Conservation (phyloP, 805 yeast genomes). For the Yarrowia sp. region DNA sequence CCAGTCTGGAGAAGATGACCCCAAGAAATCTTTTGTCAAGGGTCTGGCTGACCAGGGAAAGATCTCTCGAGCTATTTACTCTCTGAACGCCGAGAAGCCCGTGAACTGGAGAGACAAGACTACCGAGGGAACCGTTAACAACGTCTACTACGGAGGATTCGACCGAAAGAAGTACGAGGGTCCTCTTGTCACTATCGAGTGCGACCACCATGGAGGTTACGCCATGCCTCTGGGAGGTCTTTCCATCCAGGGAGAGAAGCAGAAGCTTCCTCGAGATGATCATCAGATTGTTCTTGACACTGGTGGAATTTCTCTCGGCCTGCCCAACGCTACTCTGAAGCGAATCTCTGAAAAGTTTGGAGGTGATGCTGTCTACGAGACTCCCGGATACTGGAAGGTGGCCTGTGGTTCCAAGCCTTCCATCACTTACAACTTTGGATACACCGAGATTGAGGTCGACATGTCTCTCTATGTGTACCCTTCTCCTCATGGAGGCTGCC, state of each 20-base stretch:
- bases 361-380: neutral
- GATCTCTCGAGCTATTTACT: neutral
- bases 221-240: conserved; percentile 8
- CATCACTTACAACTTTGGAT: neutral
- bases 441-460: neutral
- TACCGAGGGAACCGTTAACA: neutral
- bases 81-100: neutral
- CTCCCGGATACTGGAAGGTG: neutral
- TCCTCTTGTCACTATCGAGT: neutral
- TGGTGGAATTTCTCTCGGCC: neutral
- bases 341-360: neutral
- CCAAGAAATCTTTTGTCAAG: neutral
- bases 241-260: neutral
- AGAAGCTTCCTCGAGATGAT: neutral
- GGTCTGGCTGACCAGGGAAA: neutral
- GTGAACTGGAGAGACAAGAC: neutral
- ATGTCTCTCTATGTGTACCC: neutral
- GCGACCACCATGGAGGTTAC: neutral
- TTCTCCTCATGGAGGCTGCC: neutral
- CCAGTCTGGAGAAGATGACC: neutral
- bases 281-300: neutral
- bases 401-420: neutral
- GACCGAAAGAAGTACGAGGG: conserved; percentile 4
- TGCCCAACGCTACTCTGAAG: neutral
- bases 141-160: neutral